Evolutionary conservation across 1,284 basidiomycete species (phyloP).

Genomic region (Schizophyllum amplum): DNA sequence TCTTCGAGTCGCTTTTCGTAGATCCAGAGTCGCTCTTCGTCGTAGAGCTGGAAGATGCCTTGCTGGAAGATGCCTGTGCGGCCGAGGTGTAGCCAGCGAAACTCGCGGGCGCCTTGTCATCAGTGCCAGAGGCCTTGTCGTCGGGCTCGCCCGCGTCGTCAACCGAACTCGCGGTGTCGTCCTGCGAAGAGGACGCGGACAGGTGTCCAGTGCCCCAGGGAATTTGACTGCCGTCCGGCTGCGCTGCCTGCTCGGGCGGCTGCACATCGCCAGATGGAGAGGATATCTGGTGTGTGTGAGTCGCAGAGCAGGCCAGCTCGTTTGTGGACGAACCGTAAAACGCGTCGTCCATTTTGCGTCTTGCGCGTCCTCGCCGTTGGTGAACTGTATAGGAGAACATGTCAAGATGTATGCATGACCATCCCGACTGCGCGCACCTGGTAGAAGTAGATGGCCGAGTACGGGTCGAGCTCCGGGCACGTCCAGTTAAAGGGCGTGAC

Average conservation of each 20-base stretch:
- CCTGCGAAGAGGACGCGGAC: neutral
- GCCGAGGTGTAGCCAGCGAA: too few species aligned
- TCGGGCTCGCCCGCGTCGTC: neutral
- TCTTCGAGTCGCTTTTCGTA: neutral
- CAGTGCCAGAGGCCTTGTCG: neutral
- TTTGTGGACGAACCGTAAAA: slow-evolving; percentile 23
- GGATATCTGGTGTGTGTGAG: neutral
- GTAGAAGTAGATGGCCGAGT: slow-evolving; percentile 33
- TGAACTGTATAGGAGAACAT: slow-evolving; percentile 18
- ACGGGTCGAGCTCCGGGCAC: slow-evolving; percentile 30
- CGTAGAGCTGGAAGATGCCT: neutral
- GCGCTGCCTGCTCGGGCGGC: slow-evolving; percentile 21
- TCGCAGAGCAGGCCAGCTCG: slow-evolving; percentile 3
- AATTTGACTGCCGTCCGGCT: slow-evolving; percentile 24
- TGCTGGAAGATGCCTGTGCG: too few species aligned
- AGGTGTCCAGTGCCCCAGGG: slow-evolving; percentile 15
- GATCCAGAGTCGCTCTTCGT: neutral
- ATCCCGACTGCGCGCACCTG: slow-evolving; percentile 18
- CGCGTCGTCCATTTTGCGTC: slow-evolving; percentile 29
- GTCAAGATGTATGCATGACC: neutral
- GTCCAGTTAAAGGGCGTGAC: slow-evolving; percentile 28
- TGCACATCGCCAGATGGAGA: slow-evolving; percentile 14
- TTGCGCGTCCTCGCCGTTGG: slow-evolving; percentile 20
- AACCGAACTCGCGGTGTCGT: neutral
- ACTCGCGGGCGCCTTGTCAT: too few species aligned